These are phyloP conservation scores for Musa schizocarpa DNA, from an alignment of 176 grass and related monocot genomes.

Conservation along the genomic window DNA sequence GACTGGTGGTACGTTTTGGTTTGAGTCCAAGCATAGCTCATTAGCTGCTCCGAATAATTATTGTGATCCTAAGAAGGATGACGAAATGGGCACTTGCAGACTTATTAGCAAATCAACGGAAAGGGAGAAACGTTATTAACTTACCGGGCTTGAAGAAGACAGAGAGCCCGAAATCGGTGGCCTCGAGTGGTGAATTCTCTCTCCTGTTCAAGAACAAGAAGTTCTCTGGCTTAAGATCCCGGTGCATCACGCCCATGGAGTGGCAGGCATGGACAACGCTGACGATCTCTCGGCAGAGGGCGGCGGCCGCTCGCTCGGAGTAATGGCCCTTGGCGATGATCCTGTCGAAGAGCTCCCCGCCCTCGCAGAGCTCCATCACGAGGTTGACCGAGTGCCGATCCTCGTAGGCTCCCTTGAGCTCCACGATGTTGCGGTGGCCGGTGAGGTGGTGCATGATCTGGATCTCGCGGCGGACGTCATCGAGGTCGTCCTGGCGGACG, in stretches of 20 bases:
- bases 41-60: not conserved
- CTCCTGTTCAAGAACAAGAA: constrained; percentile 49
- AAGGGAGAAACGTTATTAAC: not conserved
- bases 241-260: constrained; percentile 76
- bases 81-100: not conserved
- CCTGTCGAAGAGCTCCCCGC: constrained; percentile 83
- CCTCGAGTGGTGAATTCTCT: constrained; percentile 55
- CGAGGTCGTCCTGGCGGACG: constrained; percentile 37
- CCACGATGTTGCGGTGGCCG: constrained; percentile 57
- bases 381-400: constrained; percentile 70
- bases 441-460: constrained; percentile 82
- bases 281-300: constrained; percentile 44
- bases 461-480: constrained; percentile 65
- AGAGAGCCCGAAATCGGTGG: constrained; percentile 80
- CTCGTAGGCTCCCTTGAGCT: constrained; percentile 58
- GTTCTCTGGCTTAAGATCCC: constrained; percentile 85
- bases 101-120: not conserved
- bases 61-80: not conserved
- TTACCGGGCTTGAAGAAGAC: constrained; percentile 68
- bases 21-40: too few relatives aligned
- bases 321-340: constrained; percentile 68
- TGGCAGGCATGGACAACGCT: constrained; percentile 56
- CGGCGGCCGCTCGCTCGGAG: constrained; percentile 57
- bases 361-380: constrained; percentile 87
- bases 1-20: too few relatives aligned